Evolutionary conservation across 1,284 basidiomycete species (phyloP).

Genomic region (Papiliotrema flavescens): DNA sequence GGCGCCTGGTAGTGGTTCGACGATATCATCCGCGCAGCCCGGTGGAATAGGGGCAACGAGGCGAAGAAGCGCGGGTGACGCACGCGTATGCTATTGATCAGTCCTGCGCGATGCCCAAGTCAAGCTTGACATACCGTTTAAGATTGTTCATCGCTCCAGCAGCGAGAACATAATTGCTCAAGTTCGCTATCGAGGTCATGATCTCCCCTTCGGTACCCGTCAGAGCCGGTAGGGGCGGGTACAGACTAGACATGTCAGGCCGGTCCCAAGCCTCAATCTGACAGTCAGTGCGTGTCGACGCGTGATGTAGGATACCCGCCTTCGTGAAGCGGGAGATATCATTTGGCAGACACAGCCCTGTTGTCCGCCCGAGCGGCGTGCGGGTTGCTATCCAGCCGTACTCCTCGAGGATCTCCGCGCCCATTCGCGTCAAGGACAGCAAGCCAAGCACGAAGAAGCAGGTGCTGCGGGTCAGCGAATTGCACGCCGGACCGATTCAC

Average conservation of each 20-base stretch:
- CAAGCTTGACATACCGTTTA: slow-evolving; percentile 59
- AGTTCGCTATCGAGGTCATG: slow-evolving; percentile 83
- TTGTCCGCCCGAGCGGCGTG: slow-evolving; percentile 80
- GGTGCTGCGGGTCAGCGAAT: slow-evolving; percentile 57
- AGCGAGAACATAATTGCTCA: slow-evolving; percentile 93
- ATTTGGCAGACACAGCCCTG: slow-evolving; percentile 82
- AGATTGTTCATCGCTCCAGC: slow-evolving; percentile 85
- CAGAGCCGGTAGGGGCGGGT: slow-evolving; percentile 60
- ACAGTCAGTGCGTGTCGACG: not conserved
- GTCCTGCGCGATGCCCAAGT: not conserved
- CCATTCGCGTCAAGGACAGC: slow-evolving; percentile 68
- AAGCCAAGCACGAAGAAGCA: slow-evolving; percentile 93
- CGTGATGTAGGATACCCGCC: slow-evolving; percentile 54
- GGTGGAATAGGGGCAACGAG: slow-evolving; percentile 73
- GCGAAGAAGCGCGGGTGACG: slow-evolving; percentile 63
- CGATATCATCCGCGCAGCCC: slow-evolving; percentile 78
- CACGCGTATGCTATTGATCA: slow-evolving; percentile 65
- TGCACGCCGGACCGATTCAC: not conserved
- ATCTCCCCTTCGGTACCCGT: slow-evolving; percentile 77
- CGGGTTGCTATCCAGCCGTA: slow-evolving; percentile 88
- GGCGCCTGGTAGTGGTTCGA: slow-evolving; percentile 84
- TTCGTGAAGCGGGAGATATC: slow-evolving; percentile 75
- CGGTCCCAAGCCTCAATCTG: slow-evolving; percentile 75
- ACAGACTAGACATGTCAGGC: slow-evolving; percentile 32
- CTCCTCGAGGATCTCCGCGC: slow-evolving; percentile 80